Conservation (phyloP, 176 grass and related monocot genomes). For the Zizania latifolia region DNA sequence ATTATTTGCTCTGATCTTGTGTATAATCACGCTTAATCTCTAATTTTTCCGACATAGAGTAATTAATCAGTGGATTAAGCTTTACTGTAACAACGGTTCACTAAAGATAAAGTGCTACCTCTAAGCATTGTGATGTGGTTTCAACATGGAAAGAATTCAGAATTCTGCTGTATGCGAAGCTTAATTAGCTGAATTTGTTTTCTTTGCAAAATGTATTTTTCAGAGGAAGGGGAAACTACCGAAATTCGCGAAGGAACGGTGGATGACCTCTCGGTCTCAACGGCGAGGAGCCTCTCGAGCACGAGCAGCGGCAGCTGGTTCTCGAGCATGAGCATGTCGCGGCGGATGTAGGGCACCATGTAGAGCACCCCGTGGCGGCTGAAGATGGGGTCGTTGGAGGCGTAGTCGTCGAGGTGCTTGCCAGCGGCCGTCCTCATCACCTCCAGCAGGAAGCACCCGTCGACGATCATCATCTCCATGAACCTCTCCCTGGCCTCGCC, state of each 20-base stretch:
- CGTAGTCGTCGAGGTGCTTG: conserved; percentile 31
- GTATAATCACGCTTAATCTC: neutral
- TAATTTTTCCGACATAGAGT: neutral
- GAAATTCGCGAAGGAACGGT: neutral
- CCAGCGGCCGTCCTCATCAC: conserved; percentile 36
- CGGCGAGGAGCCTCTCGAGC: conserved; percentile 41
- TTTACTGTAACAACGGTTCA: neutral
- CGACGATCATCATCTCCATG: conserved; percentile 61
- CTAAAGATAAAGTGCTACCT: neutral
- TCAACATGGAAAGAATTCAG: neutral
- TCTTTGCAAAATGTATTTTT: neutral
- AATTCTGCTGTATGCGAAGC: neutral
- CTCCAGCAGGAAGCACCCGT: conserved; percentile 80
- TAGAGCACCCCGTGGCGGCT: conserved; percentile 66
- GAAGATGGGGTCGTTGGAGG: conserved; percentile 70
- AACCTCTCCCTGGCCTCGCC: conserved; percentile 23
- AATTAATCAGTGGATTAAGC: neutral
- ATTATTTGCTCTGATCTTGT: neutral
- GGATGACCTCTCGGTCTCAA: conserved; percentile 18
- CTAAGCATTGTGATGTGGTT: neutral
- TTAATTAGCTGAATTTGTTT: conserved; percentile 11
- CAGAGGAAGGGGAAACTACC: neutral
- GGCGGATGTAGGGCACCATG: conserved; percentile 57
- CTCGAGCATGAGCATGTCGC: conserved; percentile 84
- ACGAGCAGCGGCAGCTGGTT: conserved; percentile 72